Percentiles rank a stretch among this genome's conserved stretches.
These are phyloP conservation scores for Cladosporium sp. DNA, from an alignment of 2,329 filamentous ascomycete species.

Conservation along the genomic window DNA sequence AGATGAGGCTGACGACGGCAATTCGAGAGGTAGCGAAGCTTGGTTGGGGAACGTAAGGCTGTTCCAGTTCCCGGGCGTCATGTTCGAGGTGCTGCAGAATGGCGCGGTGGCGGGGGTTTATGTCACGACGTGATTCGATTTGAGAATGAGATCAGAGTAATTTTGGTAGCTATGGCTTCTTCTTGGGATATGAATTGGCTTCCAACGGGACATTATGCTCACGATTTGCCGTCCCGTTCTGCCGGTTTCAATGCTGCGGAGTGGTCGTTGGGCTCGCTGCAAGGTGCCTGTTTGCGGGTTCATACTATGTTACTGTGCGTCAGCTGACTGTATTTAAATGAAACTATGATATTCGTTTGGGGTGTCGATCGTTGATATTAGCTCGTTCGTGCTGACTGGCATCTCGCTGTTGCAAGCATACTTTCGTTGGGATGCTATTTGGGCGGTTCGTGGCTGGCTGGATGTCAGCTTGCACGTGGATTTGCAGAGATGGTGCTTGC, in stretches of 20 bases:
- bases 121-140: conserved; percentile 3
- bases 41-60: conserved; percentile 75
- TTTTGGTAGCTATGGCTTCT: neutral
- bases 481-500: too few species aligned
- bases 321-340: neutral
- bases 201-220: neutral
- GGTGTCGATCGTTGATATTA: neutral
- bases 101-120: conserved; percentile 62
- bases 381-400: neutral
- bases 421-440: neutral
- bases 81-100: conserved; percentile 96
- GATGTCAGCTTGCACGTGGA: too few species aligned
- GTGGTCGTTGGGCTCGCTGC: neutral
- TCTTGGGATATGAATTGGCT: neutral
- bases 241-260: neutral
- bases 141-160: too few species aligned
- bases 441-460: neutral
- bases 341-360: neutral
- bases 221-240: neutral
- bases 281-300: too few species aligned
- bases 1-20: conserved; percentile 42
- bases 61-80: conserved; percentile 88
- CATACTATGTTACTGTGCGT: neutral
- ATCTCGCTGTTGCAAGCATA: neutral
- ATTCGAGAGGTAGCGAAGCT: conserved; percentile 45